These are phyloP conservation scores for Erythrobasidium yunnanense DNA, from an alignment of 768 basidiomycete genomes.

Conservation along the genomic window DNA sequence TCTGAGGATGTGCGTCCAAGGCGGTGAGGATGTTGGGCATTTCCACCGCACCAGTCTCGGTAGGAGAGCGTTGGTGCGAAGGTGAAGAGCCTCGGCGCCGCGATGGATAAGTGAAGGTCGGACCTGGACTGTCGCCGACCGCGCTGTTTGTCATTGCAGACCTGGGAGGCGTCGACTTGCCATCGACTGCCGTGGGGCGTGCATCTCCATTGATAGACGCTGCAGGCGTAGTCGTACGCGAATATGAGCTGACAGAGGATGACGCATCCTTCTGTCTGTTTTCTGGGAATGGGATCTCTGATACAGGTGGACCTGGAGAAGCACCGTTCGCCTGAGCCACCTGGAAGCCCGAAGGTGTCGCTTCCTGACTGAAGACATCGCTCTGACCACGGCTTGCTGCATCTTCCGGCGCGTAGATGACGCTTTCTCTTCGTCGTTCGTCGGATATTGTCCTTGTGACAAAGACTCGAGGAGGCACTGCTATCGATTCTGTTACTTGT, in stretches of 20 bases:
- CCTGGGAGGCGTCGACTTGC: no score
- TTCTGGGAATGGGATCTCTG: constrained; percentile 1
- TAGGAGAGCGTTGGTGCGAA: neutral
- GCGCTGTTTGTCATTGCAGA: neutral
- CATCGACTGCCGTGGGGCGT: no score
- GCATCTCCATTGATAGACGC: constrained; percentile 13
- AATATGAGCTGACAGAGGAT: neutral
- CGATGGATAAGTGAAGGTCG: constrained; percentile 10
- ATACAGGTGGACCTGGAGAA: neutral
- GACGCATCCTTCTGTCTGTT: neutral
- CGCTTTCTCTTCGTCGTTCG: neutral
- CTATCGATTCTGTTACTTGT: no score
- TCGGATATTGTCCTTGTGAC: neutral
- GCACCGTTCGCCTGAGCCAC: no score
- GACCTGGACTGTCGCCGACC: constrained; percentile 5
- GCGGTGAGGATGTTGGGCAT: constrained; percentile 22
- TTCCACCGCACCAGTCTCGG: neutral
- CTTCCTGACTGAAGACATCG: no score
- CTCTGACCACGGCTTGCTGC: no score
- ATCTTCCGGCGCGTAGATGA: neutral
- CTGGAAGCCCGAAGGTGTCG: no score
- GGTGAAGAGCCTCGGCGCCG: neutral
- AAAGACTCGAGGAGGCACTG: neutral
- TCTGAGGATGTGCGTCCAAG: neutral
- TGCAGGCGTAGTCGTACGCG: neutral